Base-by-base conservation (phyloP, 257 asterid species). In the Thymus mandschuricus region DNA sequence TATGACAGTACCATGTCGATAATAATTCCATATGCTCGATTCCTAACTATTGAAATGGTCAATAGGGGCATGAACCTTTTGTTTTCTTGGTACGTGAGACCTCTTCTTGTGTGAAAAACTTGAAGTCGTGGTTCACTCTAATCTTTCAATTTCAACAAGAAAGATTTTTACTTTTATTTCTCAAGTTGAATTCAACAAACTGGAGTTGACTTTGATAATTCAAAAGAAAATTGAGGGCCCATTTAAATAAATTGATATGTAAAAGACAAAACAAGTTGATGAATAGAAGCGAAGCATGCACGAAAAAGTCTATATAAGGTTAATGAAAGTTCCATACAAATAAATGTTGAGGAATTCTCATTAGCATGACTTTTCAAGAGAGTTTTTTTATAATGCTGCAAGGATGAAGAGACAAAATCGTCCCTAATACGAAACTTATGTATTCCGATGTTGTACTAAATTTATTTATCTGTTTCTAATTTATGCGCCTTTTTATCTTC, bases 21-120 rank as follows among this genome's bases (percentile, higher is more conserved):
- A 38, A 38, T 38, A 6, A 38, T 38, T 38, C 6, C 3, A 38
- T 9, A 10, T 44, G 49, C 2, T 6, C 12, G 8, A 44, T 72
- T 59, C 76, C 67, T 38, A 54, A 64, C 49, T 33, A 64, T 75
- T 68, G 81, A 68, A 74, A 59, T 38, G 49, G 83, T 74, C 86
- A 78, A 76, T 1, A 10, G 8, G 21, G 38, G 34, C 41, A 38
- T 38, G 41, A 38, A 38, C 41, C 8, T 38, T 38, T 4, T 38
- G 2, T 58, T 72, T 41, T 59, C 76, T 44, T 61, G 70, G 57
- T 13, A 58, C 15, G 3, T n/a, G 44, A 61, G 80, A 66, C 67
- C 34, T 40, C 46, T 75, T 71, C 76, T 71, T 67, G 56, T 63
- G 56, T 55, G 46, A 30, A 54, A 45, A 66, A 54, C 30, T 38